These are phyloP conservation scores for Penicillium samsonianum DNA, from an alignment of 495 filamentous ascomycete species.

Conservation along the genomic window DNA sequence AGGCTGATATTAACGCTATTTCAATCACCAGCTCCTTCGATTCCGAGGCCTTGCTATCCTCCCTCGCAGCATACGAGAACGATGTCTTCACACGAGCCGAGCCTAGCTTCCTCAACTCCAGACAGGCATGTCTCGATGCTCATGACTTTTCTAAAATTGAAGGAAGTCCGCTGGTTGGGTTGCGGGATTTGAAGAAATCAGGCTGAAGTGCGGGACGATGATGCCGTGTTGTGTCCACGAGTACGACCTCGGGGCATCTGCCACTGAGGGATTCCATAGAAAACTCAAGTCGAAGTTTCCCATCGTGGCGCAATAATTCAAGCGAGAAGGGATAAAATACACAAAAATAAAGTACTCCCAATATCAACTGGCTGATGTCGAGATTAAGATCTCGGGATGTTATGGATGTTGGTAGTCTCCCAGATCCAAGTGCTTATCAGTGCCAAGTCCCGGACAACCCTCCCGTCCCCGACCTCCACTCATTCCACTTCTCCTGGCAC, in stretches of 20 bases:
- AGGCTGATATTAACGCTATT: not conserved
- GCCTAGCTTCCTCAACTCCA: slow-evolving; percentile 54
- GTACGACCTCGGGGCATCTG: too few relatives aligned
- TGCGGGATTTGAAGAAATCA: slow-evolving; percentile 9
- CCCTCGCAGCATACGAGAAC: slow-evolving; percentile 51
- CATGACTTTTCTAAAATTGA: slow-evolving; percentile 53
- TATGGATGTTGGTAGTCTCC: not conserved
- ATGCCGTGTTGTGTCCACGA: too few relatives aligned
- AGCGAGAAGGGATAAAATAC: not conserved
- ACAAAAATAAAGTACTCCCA: not conserved
- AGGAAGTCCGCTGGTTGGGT: slow-evolving; percentile 36
- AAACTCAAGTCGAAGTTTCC: not conserved
- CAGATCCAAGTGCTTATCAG: not conserved
- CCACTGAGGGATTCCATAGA: not conserved
- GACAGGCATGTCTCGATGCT: slow-evolving; percentile 64
- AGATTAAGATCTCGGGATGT: not conserved
- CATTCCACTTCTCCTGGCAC: not conserved
- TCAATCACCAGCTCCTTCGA: slow-evolving; percentile 14
- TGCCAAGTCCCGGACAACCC: slow-evolving; percentile 7
- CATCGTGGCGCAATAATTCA: not conserved
- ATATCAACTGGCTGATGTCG: not conserved
- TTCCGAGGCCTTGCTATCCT: slow-evolving; percentile 19
- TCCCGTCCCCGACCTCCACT: not conserved
- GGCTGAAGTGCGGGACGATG: not conserved
- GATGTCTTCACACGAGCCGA: slow-evolving; percentile 51